phyloP scores from a whole-genome alignment of 2,329 filamentous ascomycete species.

The Pseudocercospora fijiensis region DNA sequence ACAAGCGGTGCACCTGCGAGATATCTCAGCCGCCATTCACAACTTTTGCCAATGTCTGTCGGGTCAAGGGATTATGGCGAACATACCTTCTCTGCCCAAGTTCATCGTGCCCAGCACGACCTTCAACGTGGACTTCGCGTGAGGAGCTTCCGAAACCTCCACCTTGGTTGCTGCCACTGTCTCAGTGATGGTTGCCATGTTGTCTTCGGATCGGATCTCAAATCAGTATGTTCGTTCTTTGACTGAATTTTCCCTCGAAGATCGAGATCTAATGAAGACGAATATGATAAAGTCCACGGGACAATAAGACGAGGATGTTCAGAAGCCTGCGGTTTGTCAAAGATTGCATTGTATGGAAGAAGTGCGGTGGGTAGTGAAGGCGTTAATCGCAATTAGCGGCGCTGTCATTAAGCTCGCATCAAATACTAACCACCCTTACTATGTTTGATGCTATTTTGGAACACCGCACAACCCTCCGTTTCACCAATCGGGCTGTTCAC shows the following conservation, averaged over 20 bases:
- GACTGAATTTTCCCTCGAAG: neutral
- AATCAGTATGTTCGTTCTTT: neutral
- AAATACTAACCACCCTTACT: too few species aligned
- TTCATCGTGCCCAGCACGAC: slow-evolving; percentile 32
- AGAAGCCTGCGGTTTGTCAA: neutral
- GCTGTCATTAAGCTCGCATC: neutral
- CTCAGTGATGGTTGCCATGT: slow-evolving; percentile 3
- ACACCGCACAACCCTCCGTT: slow-evolving; percentile 6
- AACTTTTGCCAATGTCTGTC: neutral
- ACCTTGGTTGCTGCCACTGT: neutral
- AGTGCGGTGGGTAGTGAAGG: neutral
- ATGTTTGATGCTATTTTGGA: too few species aligned
- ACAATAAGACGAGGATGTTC: slow-evolving; percentile 3
- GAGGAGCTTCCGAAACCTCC: slow-evolving; percentile 3
- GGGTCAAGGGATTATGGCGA: neutral
- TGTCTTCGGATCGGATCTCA: neutral
- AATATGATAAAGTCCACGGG: slow-evolving; percentile 2
- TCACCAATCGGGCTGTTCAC: slow-evolving; percentile 1
- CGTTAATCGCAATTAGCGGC: slow-evolving; percentile 2
- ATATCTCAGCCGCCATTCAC: neutral
- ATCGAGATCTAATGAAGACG: neutral
- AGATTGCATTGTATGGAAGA: slow-evolving; percentile 2
- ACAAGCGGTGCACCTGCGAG: slow-evolving; percentile 3
- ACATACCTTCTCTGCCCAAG: slow-evolving; percentile 17
- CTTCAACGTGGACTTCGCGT: slow-evolving; percentile 25